A percentile compares a stretch with the other conserved stretches of the same genome.
Evolutionary conservation across 2,329 filamentous ascomycete genomes (phyloP).

Genomic region (Proliferodiscus dingleyae): DNA sequence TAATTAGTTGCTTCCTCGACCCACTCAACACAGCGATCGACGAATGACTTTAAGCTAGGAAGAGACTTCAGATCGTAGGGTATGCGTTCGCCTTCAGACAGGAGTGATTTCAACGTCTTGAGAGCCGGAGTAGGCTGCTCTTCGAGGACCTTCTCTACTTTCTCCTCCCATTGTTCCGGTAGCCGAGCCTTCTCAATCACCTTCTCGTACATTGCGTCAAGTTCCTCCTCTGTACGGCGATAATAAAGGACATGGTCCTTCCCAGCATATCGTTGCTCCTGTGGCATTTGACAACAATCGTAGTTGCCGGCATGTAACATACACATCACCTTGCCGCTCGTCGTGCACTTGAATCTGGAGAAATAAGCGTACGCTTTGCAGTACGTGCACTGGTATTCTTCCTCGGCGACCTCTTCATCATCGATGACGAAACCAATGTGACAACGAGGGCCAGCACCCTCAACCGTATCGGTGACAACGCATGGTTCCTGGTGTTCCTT

Average conservation of each 20-base stretch:
- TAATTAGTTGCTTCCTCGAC: constrained; percentile 95
- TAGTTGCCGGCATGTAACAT: constrained; percentile 74
- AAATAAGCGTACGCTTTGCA: constrained; percentile 92
- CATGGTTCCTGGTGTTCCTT: constrained; percentile 41
- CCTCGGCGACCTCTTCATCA: constrained; percentile 75
- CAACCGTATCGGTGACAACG: constrained; percentile 26
- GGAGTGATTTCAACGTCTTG: constrained; percentile 75
- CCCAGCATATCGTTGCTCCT: constrained; percentile 63
- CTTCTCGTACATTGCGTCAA: constrained; percentile 64
- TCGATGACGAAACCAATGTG: constrained; percentile 59
- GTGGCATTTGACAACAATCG: constrained; percentile 70
- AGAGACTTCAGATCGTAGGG: constrained; percentile 83
- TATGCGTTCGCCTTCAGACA: constrained; percentile 94
- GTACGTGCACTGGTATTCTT: constrained; percentile 85
- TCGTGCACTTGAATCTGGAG: constrained; percentile 81
- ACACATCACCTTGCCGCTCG: constrained; percentile 76
- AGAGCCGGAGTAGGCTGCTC: constrained; percentile 81
- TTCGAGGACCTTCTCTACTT: constrained; percentile 77
- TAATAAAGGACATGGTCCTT: constrained; percentile 71
- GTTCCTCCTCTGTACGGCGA: constrained; percentile 67
- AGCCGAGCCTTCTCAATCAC: constrained; percentile 80
- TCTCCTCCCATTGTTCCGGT: constrained; percentile 86
- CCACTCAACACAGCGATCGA: constrained; percentile 96
- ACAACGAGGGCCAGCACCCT: constrained; percentile 40
- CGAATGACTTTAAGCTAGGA: constrained; percentile 77